Conservation (phyloP, 164 flowering plant genomes). For the Macadamia tetraphylla region DNA sequence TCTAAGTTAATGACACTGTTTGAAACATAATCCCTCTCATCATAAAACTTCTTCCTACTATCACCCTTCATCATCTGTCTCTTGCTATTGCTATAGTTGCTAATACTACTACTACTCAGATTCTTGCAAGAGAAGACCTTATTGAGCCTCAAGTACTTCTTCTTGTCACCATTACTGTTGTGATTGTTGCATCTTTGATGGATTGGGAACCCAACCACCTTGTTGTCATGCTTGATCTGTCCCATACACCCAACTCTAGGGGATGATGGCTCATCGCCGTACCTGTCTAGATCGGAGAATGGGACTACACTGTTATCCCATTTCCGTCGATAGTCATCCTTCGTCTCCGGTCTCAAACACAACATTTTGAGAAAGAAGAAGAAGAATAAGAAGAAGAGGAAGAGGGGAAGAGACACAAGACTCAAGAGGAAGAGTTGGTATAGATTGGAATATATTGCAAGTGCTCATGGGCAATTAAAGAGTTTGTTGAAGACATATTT, state of each 20-base stretch:
- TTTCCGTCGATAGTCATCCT: not conserved
- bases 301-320: not conserved
- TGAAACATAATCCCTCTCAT: not conserved
- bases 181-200: not conserved
- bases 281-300: not conserved
- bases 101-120: not conserved
- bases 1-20: constrained; percentile 14
- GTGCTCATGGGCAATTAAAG: not conserved
- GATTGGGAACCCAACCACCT: constrained; percentile 2
- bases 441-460: not conserved
- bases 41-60: not conserved
- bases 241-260: constrained; percentile 32
- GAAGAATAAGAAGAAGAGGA: not conserved
- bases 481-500: not conserved
- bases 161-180: not conserved
- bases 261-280: constrained; percentile 14
- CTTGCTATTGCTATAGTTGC: not conserved
- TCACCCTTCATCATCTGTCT: not conserved
- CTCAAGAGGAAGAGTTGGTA: too few species aligned
- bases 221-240: constrained; percentile 18
- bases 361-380: constrained; percentile 6
- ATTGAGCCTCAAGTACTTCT: constrained; percentile 19
- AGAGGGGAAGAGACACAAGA: too few species aligned
- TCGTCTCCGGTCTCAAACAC: constrained; percentile 14
- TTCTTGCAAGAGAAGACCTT: constrained; percentile 20